Percentiles rank a stretch among this genome's conserved stretches.
These are phyloP conservation scores for Penicillium expansum DNA, from an alignment of 2,329 filamentous ascomycete species.

Conservation along the genomic window DNA sequence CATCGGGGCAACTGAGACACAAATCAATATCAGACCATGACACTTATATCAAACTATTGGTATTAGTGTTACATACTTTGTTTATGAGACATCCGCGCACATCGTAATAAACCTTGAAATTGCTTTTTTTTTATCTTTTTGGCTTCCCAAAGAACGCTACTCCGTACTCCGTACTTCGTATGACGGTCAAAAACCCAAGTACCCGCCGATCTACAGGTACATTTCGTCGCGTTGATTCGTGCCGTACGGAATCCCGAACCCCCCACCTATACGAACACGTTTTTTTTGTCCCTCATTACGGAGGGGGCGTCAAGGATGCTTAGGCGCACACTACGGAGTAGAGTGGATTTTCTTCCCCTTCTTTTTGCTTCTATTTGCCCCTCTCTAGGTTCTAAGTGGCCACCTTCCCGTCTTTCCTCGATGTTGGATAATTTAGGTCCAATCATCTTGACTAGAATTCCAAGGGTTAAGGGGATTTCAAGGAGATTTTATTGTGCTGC, in stretches of 20 bases:
- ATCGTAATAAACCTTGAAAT: neutral
- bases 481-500: too few species aligned
- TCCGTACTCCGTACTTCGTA: neutral
- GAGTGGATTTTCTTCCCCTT: neutral
- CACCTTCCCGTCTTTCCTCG: constrained; percentile 1
- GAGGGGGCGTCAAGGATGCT: constrained; percentile 1
- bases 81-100: neutral
- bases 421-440: neutral
- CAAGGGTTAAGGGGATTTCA: neutral
- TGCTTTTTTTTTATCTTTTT: neutral
- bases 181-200: neutral
- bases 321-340: constrained; percentile 6
- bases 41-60: neutral
- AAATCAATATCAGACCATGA: constrained; percentile 1
- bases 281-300: neutral
- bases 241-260: neutral
- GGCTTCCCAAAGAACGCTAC: neutral
- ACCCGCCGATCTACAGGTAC: constrained; percentile 7
- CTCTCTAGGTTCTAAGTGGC: neutral
- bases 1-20: constrained; percentile 3
- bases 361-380: constrained; percentile 3
- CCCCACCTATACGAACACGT: constrained; percentile 3
- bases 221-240: constrained; percentile 1
- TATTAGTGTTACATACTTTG: neutral
- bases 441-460: neutral